A percentile compares a stretch with the other conserved stretches of the same genome.
These are phyloP conservation scores for Ascodesmis nigricans DNA, from an alignment of 495 filamentous ascomycete species.

Conservation along the genomic window DNA sequence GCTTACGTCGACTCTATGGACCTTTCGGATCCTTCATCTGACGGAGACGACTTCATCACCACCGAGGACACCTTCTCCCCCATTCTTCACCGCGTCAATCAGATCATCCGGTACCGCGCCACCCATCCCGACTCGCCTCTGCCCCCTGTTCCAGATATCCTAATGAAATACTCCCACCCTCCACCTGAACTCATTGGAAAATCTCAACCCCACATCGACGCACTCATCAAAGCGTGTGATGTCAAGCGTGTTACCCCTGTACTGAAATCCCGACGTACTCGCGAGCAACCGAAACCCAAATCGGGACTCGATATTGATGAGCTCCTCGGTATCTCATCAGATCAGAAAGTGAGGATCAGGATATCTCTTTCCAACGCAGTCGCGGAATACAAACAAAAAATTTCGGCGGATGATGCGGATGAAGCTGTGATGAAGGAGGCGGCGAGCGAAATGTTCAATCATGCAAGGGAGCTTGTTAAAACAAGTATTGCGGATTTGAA, in stretches of 20 bases:
- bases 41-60: slow-evolving; percentile 43
- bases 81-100: slow-evolving; percentile 69
- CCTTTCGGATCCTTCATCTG: slow-evolving; percentile 51
- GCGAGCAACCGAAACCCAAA: slow-evolving; percentile 55
- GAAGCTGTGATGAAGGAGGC: slow-evolving; percentile 42
- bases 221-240: slow-evolving; percentile 43
- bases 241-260: slow-evolving; percentile 57
- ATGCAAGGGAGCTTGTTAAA: slow-evolving; percentile 46
- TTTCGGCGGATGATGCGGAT: slow-evolving; percentile 36
- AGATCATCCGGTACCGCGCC: slow-evolving; percentile 64
- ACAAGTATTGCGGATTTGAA: slow-evolving; percentile 51
- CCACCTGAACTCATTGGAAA: slow-evolving; percentile 41
- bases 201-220: slow-evolving; percentile 32
- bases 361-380: slow-evolving; percentile 67
- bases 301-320: slow-evolving; percentile 54
- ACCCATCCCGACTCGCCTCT: slow-evolving; percentile 48
- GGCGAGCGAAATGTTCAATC: slow-evolving; percentile 46
- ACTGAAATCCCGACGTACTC: slow-evolving; percentile 30
- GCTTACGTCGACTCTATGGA: slow-evolving; percentile 92
- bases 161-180: slow-evolving; percentile 54
- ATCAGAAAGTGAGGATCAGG: slow-evolving; percentile 30
- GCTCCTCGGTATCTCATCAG: slow-evolving; percentile 7
- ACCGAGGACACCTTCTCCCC: slow-evolving; percentile 80
- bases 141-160: slow-evolving; percentile 39
- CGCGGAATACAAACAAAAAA: slow-evolving; percentile 72